These are phyloP conservation scores for Echinochloa phyllopogon DNA, from an alignment of 176 grass and related monocot species.

Conservation along the genomic window DNA sequence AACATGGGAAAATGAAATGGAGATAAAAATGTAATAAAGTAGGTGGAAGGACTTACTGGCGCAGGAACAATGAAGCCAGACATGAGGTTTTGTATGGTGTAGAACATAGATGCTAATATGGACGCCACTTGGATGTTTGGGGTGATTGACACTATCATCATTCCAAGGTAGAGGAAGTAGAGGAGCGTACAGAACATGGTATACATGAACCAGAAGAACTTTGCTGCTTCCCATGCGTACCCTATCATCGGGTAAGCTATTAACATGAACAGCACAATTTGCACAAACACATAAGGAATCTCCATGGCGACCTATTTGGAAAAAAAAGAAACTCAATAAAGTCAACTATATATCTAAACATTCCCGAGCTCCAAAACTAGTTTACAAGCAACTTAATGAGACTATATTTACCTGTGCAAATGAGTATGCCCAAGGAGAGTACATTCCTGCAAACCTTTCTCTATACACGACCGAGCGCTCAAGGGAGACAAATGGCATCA, in stretches of 20 bases:
- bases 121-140: slow-evolving; percentile 63
- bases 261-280: slow-evolving; percentile 51
- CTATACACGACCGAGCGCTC: slow-evolving; percentile 69
- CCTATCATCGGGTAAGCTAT: slow-evolving; percentile 80
- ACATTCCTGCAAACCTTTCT: slow-evolving; percentile 84
- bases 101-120: slow-evolving; percentile 69
- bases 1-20: neutral
- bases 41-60: slow-evolving; percentile 53
- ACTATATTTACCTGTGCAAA: slow-evolving; percentile 60
- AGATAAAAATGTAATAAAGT: neutral
- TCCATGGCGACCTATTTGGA: slow-evolving; percentile 64
- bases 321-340: neutral
- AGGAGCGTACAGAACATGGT: slow-evolving; percentile 68
- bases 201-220: slow-evolving; percentile 77
- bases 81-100: slow-evolving; percentile 62
- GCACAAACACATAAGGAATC: slow-evolving; percentile 65
- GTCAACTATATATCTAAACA: neutral
- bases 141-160: slow-evolving; percentile 70
- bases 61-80: slow-evolving; percentile 67
- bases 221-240: slow-evolving; percentile 57
- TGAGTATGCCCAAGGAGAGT: slow-evolving; percentile 80
- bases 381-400: neutral
- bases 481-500: slow-evolving; percentile 61
- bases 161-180: slow-evolving; percentile 74
- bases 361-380: no score